Evolutionary conservation across 2,329 filamentous ascomycete genomes (phyloP), one percentile per base, ranked within the genome.

Genomic region (Neophaeococcomyces aloes): DNA sequence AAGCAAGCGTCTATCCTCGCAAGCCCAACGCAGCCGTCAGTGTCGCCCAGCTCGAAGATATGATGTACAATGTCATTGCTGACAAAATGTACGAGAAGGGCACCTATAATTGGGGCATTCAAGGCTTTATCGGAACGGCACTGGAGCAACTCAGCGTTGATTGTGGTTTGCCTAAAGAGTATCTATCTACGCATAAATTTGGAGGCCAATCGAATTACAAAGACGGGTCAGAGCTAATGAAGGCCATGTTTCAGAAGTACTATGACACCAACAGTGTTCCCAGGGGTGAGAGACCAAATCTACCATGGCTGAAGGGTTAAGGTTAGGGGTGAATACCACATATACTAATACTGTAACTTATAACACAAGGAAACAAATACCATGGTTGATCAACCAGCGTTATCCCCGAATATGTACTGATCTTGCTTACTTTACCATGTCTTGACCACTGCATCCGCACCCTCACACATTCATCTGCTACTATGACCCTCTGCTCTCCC

Each of bases 21-120:
- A 23, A 23, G 25, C 17, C n/a, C n/a, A n/a, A 38, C 35, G 35
- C 53, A 55, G 41, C 46, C 48, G 7, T 73, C 61, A 2, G 45
- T 93, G 71, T 81, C 76, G 56, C 75, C 94, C 17, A 38, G 35
- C 35, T 38, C n/a, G 35, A 38, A 17, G 19, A 17, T 27, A 6
- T 29, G 18, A 29, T 38, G 17, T 38, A 38, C 23, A n/a, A 8
- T 14, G 17, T 23, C 17, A 38, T 38, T 19, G 27, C n/a, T 18
- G 15, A 23, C 23, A n/a, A 23, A 23, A 18, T 38, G 35, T 11
- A 23, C 7, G 17, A 18, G 14, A 29, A 23, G 27, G 27, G 23
- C 18, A 38, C 35, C 35, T 19, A 27, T 27, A 27, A 27, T n/a
- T 38, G 35, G 35, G 17, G 17, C 21, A 23, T 38, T n/a, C 18